Percentiles rank a stretch among this genome's conserved stretches.
These are phyloP conservation scores for Eutrema yunnanense DNA, from an alignment of 345 rosid species.

Conservation along the genomic window DNA sequence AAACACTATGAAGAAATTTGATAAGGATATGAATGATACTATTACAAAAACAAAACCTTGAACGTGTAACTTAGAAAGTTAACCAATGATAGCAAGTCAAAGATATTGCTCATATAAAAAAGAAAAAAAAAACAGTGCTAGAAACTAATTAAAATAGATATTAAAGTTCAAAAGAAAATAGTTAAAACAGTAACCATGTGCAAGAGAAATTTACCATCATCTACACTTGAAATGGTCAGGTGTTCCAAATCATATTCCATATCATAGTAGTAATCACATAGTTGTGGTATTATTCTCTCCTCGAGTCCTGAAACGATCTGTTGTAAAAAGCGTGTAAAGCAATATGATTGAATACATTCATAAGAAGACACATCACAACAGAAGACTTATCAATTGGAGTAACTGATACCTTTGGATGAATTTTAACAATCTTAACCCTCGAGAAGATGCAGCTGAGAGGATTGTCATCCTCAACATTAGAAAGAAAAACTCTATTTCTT, in stretches of 20 bases:
- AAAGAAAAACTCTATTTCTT: slow-evolving; percentile 32
- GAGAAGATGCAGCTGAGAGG: slow-evolving; percentile 31
- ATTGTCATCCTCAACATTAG: slow-evolving; percentile 36
- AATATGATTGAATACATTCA: not conserved
- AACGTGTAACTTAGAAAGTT: not conserved
- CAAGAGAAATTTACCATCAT: not conserved
- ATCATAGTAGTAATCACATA: slow-evolving; percentile 29
- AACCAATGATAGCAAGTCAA: no score
- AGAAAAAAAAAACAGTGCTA: not conserved
- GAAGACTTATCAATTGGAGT: no score
- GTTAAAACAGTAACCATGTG: no score
- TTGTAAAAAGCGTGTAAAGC: not conserved
- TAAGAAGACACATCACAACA: not conserved
- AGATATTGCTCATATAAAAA: no score
- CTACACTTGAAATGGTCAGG: slow-evolving; percentile 23
- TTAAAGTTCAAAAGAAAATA: no score
- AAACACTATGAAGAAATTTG: not conserved
- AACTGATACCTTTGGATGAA: not conserved
- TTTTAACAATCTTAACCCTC: slow-evolving; percentile 11
- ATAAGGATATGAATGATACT: not conserved
- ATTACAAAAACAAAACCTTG: not conserved
- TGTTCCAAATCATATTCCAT: slow-evolving; percentile 28
- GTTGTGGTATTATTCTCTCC: not conserved
- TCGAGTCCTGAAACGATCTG: slow-evolving; percentile 15
- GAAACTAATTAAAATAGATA: no score